Evolutionary conservation across 768 basidiomycete species (phyloP).

Genomic region (Dendrothele bispora): DNA sequence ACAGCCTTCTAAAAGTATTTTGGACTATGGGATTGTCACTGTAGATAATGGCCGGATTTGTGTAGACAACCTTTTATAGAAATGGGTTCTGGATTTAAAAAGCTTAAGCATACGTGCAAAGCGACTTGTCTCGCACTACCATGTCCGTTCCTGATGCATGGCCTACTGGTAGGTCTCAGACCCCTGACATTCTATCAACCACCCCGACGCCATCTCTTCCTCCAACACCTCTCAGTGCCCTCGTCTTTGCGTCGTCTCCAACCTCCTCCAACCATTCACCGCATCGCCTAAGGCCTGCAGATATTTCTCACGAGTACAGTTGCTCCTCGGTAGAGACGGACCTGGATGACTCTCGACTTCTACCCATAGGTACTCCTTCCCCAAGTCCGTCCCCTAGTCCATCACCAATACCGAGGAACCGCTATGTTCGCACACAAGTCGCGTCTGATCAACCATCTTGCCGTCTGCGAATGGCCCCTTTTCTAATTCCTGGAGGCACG

Average conservation of each 20-base stretch:
- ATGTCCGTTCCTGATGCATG: constrained; percentile 45
- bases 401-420: not conserved
- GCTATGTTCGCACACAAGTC: too few relatives aligned
- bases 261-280: constrained; percentile 2
- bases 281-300: not conserved
- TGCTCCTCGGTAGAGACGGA: constrained; percentile 7
- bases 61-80: constrained; percentile 2
- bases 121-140: too few relatives aligned
- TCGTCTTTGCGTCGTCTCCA: constrained; percentile 9
- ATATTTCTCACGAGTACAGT: constrained; percentile 1
- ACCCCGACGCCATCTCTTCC: not conserved
- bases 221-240: not conserved
- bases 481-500: too few relatives aligned
- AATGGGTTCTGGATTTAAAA: not conserved
- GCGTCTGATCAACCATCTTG: too few relatives aligned
- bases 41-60: not conserved
- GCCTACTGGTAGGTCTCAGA: too few relatives aligned
- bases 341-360: constrained; percentile 8
- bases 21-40: not conserved
- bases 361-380: constrained; percentile 13
- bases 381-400: constrained; percentile 78
- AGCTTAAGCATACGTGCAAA: not conserved
- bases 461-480: too few relatives aligned
- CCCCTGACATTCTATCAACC: too few relatives aligned
- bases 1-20: too few relatives aligned